Base-by-base conservation (phyloP, 306 rosid genomes). In the Notholithocarpus densiflorus region DNA sequence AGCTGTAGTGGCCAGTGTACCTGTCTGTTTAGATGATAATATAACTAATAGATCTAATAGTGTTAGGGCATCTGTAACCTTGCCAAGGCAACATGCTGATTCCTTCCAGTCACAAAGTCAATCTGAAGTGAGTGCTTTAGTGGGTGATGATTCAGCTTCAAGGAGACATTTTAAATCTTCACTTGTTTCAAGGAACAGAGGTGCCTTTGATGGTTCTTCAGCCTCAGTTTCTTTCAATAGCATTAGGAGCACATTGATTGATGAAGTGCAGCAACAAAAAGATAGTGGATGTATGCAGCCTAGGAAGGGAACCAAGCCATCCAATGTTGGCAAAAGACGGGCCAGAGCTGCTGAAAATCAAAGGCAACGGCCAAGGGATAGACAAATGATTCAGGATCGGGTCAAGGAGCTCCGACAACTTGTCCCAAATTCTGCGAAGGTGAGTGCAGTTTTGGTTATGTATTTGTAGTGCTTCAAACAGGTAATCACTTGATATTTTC, bases 311-410 rank as follows among this genome's bases (percentile, higher is more conserved):
- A 74, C 84, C 12, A 90, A 87, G 81, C 15, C 5, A 31, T 75
- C 86, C 13, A 81, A 87, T 73, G 32, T 54, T 13, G 37, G 75
- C 79, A 86, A 80, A 71, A 89, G 78, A 81, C 87, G 79, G 78
- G 79, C 53, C n/a, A 87, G 78, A 76, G 81, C 32, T 37, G 82
- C 85, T 34, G 84, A 75, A 40, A 75, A 51, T 40, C 85, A 77
- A 70, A 95, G 77, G 87, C 80, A 88, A 61, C 86, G 94, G 80
- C 98, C 98, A 13, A 87, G 97, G 88, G 98, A 95, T 73, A 87
- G 98, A 81, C 98, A 95, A 20, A 70, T 95, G 86, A 89, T 95
- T 32, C 96, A 92, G 92, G 98, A 95, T 78, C 84, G 97, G 80
- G 87, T 95, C 77, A 95, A 91, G 86, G 98, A 95, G 88, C 86